These are phyloP conservation scores for Lichtheimia corymbifera DNA, from an alignment of 371 early-diverging fungal genomes.

Conservation along the genomic window DNA sequence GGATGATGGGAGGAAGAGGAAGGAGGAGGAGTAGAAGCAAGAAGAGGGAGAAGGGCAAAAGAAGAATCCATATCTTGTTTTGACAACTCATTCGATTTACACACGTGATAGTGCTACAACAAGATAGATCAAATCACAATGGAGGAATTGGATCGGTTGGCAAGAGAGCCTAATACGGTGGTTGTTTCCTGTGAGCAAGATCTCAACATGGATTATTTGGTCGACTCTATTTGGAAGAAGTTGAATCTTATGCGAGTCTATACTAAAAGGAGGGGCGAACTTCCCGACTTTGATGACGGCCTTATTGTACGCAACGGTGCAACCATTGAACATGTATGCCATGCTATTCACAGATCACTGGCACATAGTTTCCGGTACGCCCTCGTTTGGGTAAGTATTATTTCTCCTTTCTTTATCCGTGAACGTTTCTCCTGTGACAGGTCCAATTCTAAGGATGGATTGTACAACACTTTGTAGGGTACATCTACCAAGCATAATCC, in stretches of 20 bases:
- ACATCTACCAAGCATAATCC: slow-evolving; percentile 95
- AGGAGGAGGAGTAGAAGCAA: too few species aligned
- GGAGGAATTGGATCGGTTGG: slow-evolving; percentile 94
- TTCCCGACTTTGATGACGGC: slow-evolving; percentile 96
- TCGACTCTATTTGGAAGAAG: slow-evolving; percentile 90
- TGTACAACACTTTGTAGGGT: slow-evolving; percentile 49
- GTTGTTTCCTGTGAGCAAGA: slow-evolving; percentile 92
- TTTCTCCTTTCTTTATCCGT: slow-evolving; percentile 4
- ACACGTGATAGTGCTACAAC: slow-evolving; percentile 76
- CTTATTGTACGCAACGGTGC: slow-evolving; percentile 89
- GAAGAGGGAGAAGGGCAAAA: not conserved
- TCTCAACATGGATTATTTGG: slow-evolving; percentile 93
- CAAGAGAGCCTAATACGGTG: slow-evolving; percentile 86
- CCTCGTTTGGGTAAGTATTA: slow-evolving; percentile 76
- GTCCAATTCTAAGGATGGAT: not conserved
- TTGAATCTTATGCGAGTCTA: slow-evolving; percentile 92
- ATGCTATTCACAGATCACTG: slow-evolving; percentile 92
- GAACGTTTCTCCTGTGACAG: not conserved
- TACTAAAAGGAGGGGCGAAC: slow-evolving; percentile 96
- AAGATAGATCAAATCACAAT: slow-evolving; percentile 98
- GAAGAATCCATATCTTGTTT: not conserved
- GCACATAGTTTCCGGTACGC: slow-evolving; percentile 92
- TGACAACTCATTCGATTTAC: slow-evolving; percentile 1
- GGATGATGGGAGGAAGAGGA: too few species aligned
- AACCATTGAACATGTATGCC: slow-evolving; percentile 96